Evolutionary conservation across 148 eudicot genomes (phyloP).

Genomic region (Polygonum aviculare): DNA sequence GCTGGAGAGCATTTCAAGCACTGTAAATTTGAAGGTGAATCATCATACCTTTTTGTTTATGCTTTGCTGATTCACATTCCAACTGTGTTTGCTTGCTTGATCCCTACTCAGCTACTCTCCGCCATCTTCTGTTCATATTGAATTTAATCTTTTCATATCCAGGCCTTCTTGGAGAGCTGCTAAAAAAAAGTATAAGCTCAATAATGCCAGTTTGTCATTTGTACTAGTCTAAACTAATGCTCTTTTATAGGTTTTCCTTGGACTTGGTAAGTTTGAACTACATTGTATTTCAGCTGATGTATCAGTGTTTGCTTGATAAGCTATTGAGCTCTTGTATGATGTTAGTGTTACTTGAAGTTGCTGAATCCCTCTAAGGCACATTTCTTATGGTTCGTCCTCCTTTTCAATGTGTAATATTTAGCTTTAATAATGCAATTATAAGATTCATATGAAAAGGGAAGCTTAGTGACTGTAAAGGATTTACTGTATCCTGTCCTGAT

Average conservation of each 20-base stretch:
- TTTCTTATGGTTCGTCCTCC: not conserved
- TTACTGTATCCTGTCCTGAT: not conserved
- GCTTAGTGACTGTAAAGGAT: not conserved
- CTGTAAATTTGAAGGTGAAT: not conserved
- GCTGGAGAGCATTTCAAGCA: not conserved
- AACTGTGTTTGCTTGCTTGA: not conserved
- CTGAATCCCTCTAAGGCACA: not conserved
- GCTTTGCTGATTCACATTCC: not conserved
- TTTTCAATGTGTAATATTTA: not conserved
- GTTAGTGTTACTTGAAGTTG: not conserved
- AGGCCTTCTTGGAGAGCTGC: not conserved
- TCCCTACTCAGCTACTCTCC: not conserved
- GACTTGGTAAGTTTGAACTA: too few species aligned
- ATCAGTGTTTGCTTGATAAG: not conserved
- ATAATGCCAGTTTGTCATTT: not conserved
- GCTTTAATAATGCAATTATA: not conserved
- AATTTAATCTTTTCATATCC: not conserved
- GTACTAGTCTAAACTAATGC: not conserved
- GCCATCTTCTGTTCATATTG: not conserved
- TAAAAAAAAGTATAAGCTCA: not conserved
- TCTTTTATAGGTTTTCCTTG: not conserved
- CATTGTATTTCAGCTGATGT: too few species aligned
- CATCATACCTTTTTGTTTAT: not conserved
- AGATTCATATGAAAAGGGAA: not conserved
- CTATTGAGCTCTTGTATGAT: not conserved